phyloP scores from a whole-genome alignment of 208 protist genomes.

The Trypanosoma boissoni region DNA sequence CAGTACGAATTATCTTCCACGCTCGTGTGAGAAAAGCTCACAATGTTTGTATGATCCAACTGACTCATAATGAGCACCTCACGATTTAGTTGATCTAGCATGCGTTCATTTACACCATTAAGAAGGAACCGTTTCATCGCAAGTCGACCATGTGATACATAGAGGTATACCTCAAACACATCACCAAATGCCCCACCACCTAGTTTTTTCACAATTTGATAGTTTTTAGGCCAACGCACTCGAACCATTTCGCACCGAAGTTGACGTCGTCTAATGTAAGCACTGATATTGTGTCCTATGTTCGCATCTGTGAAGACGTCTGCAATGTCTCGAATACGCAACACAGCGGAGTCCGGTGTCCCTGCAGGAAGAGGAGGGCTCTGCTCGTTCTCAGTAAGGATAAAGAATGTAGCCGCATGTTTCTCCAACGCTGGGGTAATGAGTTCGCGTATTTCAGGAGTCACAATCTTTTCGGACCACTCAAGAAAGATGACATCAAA shows the following conservation, averaged over 20 bases:
- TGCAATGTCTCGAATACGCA: constrained; percentile 32
- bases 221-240: constrained; percentile 37
- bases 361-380: constrained; percentile 17
- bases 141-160: constrained; percentile 58
- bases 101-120: constrained; percentile 41
- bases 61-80: constrained; percentile 75
- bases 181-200: constrained; percentile 74
- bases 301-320: constrained; percentile 16
- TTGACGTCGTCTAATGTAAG: constrained; percentile 36
- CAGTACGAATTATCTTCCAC: constrained; percentile 61
- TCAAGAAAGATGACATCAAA: constrained; percentile 73
- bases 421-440: constrained; percentile 21
- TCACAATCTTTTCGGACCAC: constrained; percentile 55
- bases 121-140: constrained; percentile 84
- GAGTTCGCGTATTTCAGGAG: constrained; percentile 38
- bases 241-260: constrained; percentile 52
- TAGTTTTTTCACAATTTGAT: constrained; percentile 61
- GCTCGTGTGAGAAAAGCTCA: constrained; percentile 67
- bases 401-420: constrained; percentile 51
- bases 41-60: constrained; percentile 75
- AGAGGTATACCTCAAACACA: constrained; percentile 74
- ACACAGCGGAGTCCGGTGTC: constrained; percentile 25
- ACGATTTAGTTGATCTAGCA: constrained; percentile 63
- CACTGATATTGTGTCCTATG: constrained; percentile 15
- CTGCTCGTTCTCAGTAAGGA: constrained; percentile 25